Evolutionary conservation across 257 asterid genomes (phyloP).

Genomic region (Solanum verrucosum): DNA sequence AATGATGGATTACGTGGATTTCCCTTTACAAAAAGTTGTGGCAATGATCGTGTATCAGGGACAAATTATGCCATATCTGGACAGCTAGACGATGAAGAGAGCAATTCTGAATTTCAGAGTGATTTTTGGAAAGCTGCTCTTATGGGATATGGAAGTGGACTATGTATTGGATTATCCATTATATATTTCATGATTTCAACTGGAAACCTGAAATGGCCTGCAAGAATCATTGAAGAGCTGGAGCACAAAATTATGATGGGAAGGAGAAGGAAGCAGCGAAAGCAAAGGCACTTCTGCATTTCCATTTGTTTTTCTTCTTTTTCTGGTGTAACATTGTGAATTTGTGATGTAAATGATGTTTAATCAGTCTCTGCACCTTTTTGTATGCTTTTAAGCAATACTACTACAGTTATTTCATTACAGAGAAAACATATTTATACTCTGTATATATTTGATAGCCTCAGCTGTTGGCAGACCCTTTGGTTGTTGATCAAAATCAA

Average conservation of each 20-base stretch:
- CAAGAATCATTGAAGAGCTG: background rate
- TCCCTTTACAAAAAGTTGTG: background rate
- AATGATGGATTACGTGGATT: background rate
- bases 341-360: too few relatives aligned
- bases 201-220: background rate
- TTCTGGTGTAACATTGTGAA: background rate
- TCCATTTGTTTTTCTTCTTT: too few relatives aligned
- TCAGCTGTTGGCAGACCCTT: too few relatives aligned
- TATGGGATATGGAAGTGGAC: background rate
- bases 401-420: too few relatives aligned
- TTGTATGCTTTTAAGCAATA: background rate
- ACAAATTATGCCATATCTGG: background rate
- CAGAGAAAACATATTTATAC: too few relatives aligned
- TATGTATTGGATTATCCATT: background rate
- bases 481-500: too few relatives aligned
- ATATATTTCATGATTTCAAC: background rate
- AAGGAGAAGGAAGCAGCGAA: too few relatives aligned
- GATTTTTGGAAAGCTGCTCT: background rate
- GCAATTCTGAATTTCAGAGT: rapidly evolving
- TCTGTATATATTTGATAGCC: too few relatives aligned
- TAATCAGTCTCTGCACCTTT: too few relatives aligned
- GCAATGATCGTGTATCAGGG: too few relatives aligned
- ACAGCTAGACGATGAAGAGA: background rate
- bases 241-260: background rate
- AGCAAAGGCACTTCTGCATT: too few relatives aligned